Evolutionary conservation across 441 rosid genomes (phyloP), one percentile per base, ranked within the genome.

Genomic region (Adansonia grandidieri): DNA sequence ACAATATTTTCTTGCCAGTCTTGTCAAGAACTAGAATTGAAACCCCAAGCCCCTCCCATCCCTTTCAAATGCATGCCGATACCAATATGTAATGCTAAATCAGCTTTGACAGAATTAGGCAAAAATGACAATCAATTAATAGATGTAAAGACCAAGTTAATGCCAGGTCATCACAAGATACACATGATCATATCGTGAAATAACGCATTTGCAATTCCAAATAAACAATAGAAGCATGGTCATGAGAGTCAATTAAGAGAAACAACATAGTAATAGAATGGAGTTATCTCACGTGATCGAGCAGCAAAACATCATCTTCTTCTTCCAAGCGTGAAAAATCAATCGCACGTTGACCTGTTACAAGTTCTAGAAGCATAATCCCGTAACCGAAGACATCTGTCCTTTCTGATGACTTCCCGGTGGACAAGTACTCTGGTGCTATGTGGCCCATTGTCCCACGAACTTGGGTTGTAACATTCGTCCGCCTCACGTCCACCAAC

Each of bases 391-490:
- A 95, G 79, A 95, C 98, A 76, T 95, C 98, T 5, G 98, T 93
- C 80, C 92, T 88, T 83, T 92, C 98, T 2, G 99, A 93, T 69
- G 98, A 92, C 82, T 90, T 93, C 56, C 99, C 99, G 1, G 99
- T 95, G 74, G 99, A 95, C 85, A 93, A 86, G 85, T 93, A 95
- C 75, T 95, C 99, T 9, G 99, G 99, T 40, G 99, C 99, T 80
- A 95, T 95, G 84, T 95, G 99, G 71, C 99, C 99, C 97, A 93
- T 93, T 48, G 99, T 96, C 64, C 99, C 98, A 0, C 99, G 93
- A 77, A 96, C 95, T 84, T 93, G 97, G 77, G 99, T 96, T 5
- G 97, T 96, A 58, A 96, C 99, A 75, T 93, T 89, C 32, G 95
- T 88, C 82, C 85, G 85, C 80, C 91, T 91, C 75, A 92, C 97